Base-by-base conservation (phyloP, 2,329 filamentous ascomycete species). In the Arthrobotrys megalospora region DNA sequence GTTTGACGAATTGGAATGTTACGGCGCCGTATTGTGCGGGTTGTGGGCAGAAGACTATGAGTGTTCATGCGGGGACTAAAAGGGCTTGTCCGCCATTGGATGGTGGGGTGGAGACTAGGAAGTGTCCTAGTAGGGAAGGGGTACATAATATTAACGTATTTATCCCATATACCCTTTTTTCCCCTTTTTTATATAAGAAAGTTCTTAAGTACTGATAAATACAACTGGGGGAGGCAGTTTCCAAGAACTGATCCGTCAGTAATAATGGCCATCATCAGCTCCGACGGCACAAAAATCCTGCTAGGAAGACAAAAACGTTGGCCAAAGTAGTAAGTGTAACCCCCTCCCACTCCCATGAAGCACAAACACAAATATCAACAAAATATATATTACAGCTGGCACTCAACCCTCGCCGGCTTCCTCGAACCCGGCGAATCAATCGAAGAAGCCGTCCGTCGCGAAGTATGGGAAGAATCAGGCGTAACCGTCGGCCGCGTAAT, bases 201-300 rank as follows among this genome's bases (percentile, higher is more conserved):
- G n/a, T n/a, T n/a, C n/a, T n/a, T n/a, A n/a, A n/a, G n/a, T n/a
- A n/a, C n/a, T n/a, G n/a, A n/a, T n/a, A n/a, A n/a, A 43, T 24
- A 12, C 53, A 60, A 36, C 48, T 36, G 32, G 14, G 16, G 97
- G 14, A 11, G 97, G 66, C 91, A 89, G 82, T 98, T 97, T 87
- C 95, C 95, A 1, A 90, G 94, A 63, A 97, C 95, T 1, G 94
- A 97, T 82, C 94, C 94, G 0, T 97, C 93, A 32, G 94, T 98
- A 84, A 99, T 99, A 85, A 94, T 96, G 85, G 95, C 94, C 0
- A 91, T 97, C 10, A 89, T 98, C 36, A 96, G 92, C 66, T 87
- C 91, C 63, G 93, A 96, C 81, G 92, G 92, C 62, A 88, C 91
- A 80, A 89, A 90, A 79, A 86, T 97, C 45, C 89, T 99, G 6